Conservation (phyloP, 2,329 filamentous ascomycete genomes). For the Arachnomyces sp. region DNA sequence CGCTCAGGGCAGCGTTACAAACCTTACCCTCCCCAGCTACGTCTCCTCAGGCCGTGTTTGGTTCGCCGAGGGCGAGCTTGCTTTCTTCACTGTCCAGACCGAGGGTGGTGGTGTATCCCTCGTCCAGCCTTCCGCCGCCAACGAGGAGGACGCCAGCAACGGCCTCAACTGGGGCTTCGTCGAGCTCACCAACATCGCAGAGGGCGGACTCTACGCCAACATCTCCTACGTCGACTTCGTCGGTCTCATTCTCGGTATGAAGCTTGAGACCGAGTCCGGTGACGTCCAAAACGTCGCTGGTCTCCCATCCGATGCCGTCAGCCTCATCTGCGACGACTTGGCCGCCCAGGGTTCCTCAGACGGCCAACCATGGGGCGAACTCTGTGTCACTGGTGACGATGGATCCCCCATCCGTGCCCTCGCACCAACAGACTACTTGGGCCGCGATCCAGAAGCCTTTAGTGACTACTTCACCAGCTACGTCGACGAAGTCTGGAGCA, state of each 20-base stretch:
- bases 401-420: constrained; percentile 43
- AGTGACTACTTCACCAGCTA: constrained; percentile 44
- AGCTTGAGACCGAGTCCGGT: constrained; percentile 42
- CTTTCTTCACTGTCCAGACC: constrained; percentile 34
- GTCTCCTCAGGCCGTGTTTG: constrained; percentile 39
- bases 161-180: constrained; percentile 44
- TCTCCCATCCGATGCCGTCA: constrained; percentile 40
- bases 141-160: constrained; percentile 37
- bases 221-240: constrained; percentile 47
- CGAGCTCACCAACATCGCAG: constrained; percentile 39
- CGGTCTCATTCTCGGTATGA: constrained; percentile 45
- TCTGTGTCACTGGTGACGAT: constrained; percentile 35
- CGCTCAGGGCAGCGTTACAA: constrained; percentile 28
- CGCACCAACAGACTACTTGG: constrained; percentile 45
- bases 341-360: constrained; percentile 39
- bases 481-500: constrained; percentile 45
- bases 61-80: constrained; percentile 36
- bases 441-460: constrained; percentile 40
- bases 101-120: constrained; percentile 26
- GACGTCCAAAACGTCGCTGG: constrained; percentile 42
- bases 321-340: constrained; percentile 39
- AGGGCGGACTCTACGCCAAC: constrained; percentile 39
- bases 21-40: constrained; percentile 34
- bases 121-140: constrained; percentile 43
- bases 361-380: constrained; percentile 44